A percentile compares a stretch with the other conserved stretches of the same genome.
Conservation (phyloP, 164 flowering plant species). For the Taxillus chinensis region DNA sequence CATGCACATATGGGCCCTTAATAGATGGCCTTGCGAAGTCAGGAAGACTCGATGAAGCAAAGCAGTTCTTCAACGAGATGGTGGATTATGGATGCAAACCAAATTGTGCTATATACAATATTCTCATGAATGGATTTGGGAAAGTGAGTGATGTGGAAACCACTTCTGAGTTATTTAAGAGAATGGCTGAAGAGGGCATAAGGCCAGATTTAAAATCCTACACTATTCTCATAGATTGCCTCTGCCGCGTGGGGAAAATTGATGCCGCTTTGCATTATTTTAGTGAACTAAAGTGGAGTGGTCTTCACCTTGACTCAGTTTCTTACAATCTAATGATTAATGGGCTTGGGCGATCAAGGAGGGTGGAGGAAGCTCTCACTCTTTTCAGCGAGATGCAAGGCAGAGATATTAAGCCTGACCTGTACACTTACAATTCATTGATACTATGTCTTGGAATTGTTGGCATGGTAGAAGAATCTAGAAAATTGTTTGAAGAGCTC, state of each 20-base stretch:
- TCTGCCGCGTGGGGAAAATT: constrained; percentile 58
- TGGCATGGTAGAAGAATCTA: constrained; percentile 76
- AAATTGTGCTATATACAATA: constrained; percentile 78
- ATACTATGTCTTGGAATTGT: constrained; percentile 66
- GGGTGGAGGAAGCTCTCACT: constrained; percentile 62
- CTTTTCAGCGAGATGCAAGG: constrained; percentile 60
- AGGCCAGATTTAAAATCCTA: constrained; percentile 81
- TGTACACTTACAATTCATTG: constrained; percentile 69
- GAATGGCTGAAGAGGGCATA: constrained; percentile 68
- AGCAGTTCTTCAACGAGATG: constrained; percentile 70
- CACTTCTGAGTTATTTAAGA: constrained; percentile 48
- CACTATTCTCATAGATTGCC: constrained; percentile 68
- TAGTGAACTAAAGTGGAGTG: constrained; percentile 47
- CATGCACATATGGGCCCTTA: constrained; percentile 89
- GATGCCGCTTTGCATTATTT: constrained; percentile 70
- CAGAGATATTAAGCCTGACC: constrained; percentile 57
- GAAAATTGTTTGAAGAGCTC: constrained; percentile 60
- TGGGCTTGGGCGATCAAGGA: constrained; percentile 60
- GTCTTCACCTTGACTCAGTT: constrained; percentile 64
- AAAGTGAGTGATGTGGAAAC: constrained; percentile 63
- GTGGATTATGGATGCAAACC: constrained; percentile 68
- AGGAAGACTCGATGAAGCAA: constrained; percentile 70
- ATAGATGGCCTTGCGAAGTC: constrained; percentile 76
- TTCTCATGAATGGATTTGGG: constrained; percentile 78
- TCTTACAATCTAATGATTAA: constrained; percentile 75